Evolutionary conservation across 495 filamentous ascomycete genomes (phyloP).

Genomic region (Trichoderma erinaceum): DNA sequence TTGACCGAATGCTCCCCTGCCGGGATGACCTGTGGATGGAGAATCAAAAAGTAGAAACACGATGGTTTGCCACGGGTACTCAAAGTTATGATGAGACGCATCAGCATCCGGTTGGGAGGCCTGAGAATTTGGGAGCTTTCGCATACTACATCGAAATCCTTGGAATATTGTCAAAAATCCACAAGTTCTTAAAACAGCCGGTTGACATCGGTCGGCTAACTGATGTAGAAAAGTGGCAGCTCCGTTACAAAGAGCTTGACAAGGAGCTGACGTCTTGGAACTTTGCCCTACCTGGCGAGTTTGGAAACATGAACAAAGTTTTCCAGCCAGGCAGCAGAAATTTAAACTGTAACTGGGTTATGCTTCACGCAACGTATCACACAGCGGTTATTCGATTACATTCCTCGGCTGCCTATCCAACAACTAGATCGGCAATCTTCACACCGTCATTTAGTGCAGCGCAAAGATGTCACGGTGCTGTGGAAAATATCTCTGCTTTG

Average conservation of each 20-base stretch:
- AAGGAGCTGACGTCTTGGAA: conserved; percentile 74
- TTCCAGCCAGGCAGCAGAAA: conserved; percentile 59
- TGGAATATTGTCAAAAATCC: conserved; percentile 77
- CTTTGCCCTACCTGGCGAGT: conserved; percentile 72
- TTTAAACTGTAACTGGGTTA: conserved; percentile 76
- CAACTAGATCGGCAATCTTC: conserved; percentile 77
- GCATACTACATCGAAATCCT: conserved; percentile 82
- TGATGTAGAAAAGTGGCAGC: conserved; percentile 84
- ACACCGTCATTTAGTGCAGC: conserved; percentile 75
- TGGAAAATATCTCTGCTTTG: conserved; percentile 74
- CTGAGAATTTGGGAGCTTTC: conserved; percentile 79
- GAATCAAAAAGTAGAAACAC: conserved; percentile 75
- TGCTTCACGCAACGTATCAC: conserved; percentile 71
- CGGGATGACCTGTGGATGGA: conserved; percentile 78
- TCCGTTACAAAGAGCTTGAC: conserved; percentile 77
- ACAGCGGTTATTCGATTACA: conserved; percentile 83
- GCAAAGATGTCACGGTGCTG: conserved; percentile 72
- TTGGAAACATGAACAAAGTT: conserved; percentile 69
- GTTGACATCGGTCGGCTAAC: conserved; percentile 78
- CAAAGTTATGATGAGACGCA: conserved; percentile 28
- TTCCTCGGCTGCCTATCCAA: conserved; percentile 89
- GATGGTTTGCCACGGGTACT: conserved; percentile 64
- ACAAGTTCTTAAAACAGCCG: conserved; percentile 76
- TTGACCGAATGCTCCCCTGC: conserved; percentile 79
- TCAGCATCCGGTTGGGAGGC: conserved; percentile 60